Base-by-base conservation (phyloP, 805 yeast species). In the Lachancea sp. region DNA sequence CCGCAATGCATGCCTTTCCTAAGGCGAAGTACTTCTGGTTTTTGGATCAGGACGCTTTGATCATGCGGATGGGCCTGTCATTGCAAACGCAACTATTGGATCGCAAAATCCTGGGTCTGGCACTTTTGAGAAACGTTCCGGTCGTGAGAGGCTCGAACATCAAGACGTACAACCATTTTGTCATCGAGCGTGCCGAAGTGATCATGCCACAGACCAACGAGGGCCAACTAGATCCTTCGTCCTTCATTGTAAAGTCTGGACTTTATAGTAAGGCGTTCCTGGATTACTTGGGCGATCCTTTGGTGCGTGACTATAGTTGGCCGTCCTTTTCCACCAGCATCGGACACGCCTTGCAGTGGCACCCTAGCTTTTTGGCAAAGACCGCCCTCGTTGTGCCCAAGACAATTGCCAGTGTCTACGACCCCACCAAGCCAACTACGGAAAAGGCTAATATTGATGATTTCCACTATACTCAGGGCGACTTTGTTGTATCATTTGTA, bases 1-100 rank as follows among this genome's bases (percentile, higher is more conserved):
- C 89, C 31, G 97, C 97, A n/a, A 78, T 90, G 81, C 77, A 75
- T 59, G 92, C 95, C 0, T 88, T 88, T 68, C 97, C 97, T 1
- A 69, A 80, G 35, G 83, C 96, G n/a, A 78, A 85, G 58, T 83
- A 86, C 70, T 80, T 89, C 55, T 85, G 97, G 92, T 89, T 78
- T 55, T 57, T 92, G 32, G 96, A 86, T 58, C 75, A 83, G 49
- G 78, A 81, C 53, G 78, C 90, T 0, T 63, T 87, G 38, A 78
- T 90, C 42, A 82, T 84, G 86, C 75, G 85, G 45, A 66, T 77
- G 43, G 73, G 74, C 38, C 67, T 81, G 29, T 77, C 84, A 45
- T 54, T 90, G 24, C 64, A 72, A 34, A 67, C 75, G 17, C 77
- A 81, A 48, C 58, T 90, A 32, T 61, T 86, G 38, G 69, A 72